Evolutionary conservation across 163 green algal species (phyloP).

Genomic region (Trebouxia gelatinosa): DNA sequence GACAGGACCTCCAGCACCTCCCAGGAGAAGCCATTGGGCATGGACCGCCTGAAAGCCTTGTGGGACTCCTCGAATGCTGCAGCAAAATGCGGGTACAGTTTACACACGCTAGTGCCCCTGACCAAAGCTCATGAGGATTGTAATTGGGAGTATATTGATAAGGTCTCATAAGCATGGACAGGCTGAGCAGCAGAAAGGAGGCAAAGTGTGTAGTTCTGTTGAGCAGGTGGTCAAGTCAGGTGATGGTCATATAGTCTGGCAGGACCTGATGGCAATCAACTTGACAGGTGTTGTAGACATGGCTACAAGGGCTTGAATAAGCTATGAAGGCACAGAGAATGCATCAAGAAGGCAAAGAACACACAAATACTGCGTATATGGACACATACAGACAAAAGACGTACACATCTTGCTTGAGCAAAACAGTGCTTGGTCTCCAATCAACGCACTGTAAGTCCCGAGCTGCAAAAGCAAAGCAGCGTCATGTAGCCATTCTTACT

Average conservation of each 20-base stretch:
- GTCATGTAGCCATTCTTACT: no score
- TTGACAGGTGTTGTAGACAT: neutral
- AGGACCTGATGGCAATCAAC: no score
- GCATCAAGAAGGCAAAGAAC: neutral
- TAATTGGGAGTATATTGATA: neutral
- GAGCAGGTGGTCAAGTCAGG: no score
- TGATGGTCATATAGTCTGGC: no score
- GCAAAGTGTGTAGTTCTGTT: no score
- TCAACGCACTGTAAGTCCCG: constrained; percentile 32
- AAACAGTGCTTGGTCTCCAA: constrained; percentile 21
- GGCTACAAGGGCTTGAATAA: neutral
- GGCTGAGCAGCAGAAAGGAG: no score
- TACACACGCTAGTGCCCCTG: no score
- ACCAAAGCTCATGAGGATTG: no score
- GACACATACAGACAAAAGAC: neutral
- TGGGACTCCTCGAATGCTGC: constrained; percentile 35
- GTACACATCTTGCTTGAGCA: constrained; percentile 20
- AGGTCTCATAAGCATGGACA: neutral
- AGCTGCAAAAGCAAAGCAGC: no score
- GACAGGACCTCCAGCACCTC: constrained; percentile 35
- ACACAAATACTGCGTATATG: neutral
- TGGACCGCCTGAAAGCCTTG: constrained; percentile 12
- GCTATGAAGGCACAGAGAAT: neutral
- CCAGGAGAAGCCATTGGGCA: constrained; percentile 35
- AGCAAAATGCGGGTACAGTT: constrained; percentile 3